Evolutionary conservation across 108 stramenopile species (phyloP), one percentile per base, ranked within the genome.

Genomic region (Nitzschia inconspicua): DNA sequence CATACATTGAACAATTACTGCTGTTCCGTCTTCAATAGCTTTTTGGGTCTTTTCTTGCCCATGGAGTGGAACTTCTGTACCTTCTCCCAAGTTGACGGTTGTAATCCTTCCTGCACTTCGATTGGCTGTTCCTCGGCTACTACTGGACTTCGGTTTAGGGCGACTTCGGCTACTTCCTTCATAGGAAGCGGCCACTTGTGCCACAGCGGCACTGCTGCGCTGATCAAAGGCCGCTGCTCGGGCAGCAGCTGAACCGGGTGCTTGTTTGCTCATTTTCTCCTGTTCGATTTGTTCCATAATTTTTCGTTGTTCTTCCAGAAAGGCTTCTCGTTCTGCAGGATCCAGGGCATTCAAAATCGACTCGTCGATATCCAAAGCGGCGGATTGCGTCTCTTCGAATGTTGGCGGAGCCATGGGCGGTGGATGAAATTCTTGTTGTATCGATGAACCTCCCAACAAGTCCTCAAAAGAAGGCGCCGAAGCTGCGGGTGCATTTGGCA

Each of bases 241-340:
- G 26, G 70, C 63, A 22, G 64, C 72, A n/a, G n/a, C n/a, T 2
- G 84, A 77, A n/a, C 66, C 58, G 24, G 78, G 70, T n/a, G 67
- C 65, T 19, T 82, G 72, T 29, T 80, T 78, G 5, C 65, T 67
- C 14, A 47, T 46, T 34, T 81, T 74, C 57, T 85, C 74, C 37
- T 66, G 62, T 70, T 83, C 80, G 42, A 91, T 88, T 26, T 62
- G 63, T 47, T 75, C 86, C 73, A 88, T 77, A 28, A 91, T 82
- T 49, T 63, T 47, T 14, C 79, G 73, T 50, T 91, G 89, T 58
- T 91, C 89, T 42, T 80, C 84, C 32, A 91, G 64, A 51, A 91
- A 54, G 9, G 72, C 80, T 52, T 75, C 49, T 3, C 82, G 84
- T 55, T 88, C 82, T 14, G 63, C 77, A 13, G 82, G 70, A 48